Base-by-base conservation (phyloP, 2,329 filamentous ascomycete genomes). In the Clonostachys solani region DNA sequence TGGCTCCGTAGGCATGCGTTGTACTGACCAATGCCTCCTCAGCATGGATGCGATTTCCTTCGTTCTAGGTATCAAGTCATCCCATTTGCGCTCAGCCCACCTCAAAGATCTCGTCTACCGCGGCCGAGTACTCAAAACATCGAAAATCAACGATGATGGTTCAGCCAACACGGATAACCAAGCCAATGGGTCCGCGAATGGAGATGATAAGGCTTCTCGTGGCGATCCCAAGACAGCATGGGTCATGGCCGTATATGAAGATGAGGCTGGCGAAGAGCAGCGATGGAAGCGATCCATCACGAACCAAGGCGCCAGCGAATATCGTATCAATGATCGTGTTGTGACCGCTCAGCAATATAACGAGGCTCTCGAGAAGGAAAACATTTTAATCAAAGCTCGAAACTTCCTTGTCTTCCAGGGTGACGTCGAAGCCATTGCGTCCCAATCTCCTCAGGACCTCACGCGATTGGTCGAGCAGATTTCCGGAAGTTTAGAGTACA, bases 11-110 rank as follows among this genome's bases (percentile, higher is more conserved):
- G 36, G 15, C 15, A 15, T 38, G 36, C 36, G 15, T 29, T 29
- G 10, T 41, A 33, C 23, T 48, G 29, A 43, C 34, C 33, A 36
- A 17, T 16, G 15, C 43, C 17, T 54, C 18, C 60, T n/a, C 36
- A 95, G 89, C 50, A 99, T 99, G 94, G 94, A 99, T 66, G 94
- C 94, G 57, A 99, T 99, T 58, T 99, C 94, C 55, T 99, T 99
- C 69, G 94, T 99, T 50, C 81, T 99, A 48, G 94, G 94, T 55
- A 97, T 99, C 67, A 96, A 97, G 66, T 99, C 94, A 4, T 95
- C 92, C n/a, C 92, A 97, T 66, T 77, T 99, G 47, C 90, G 94
- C 60, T 99, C 95, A 5, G 84, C 90, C 35, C 91, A 97, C 60
- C 81, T 99, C 19, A 89, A 90, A 67, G 94, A 99, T 63, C 80